A percentile compares a stretch with the other conserved stretches of the same genome.
phyloP scores from a whole-genome alignment of 495 filamentous ascomycete species.

The Jackrogersella minutella region DNA sequence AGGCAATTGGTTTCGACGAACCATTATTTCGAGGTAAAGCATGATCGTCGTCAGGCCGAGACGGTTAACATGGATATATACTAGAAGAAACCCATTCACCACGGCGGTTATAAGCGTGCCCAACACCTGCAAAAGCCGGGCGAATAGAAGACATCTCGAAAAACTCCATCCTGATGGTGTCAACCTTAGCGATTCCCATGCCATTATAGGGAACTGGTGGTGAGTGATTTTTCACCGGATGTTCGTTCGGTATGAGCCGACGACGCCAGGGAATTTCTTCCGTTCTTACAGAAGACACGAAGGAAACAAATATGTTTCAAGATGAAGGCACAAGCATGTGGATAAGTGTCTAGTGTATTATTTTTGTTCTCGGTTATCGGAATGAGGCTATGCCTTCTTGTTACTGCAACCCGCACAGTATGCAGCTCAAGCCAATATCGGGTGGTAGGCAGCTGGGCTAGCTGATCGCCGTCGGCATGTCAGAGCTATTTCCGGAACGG shows the following conservation, averaged over 20 bases:
- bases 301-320: conserved; percentile 31
- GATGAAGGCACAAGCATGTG: conserved; percentile 2
- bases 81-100: conserved; percentile 51
- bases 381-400: conserved; percentile 35
- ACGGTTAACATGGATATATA: conserved; percentile 37
- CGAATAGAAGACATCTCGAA: conserved; percentile 47
- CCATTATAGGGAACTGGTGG: conserved; percentile 38
- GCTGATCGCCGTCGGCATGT: conserved; percentile 2
- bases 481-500: conserved; percentile 32
- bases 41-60: conserved; percentile 43
- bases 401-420: conserved; percentile 29
- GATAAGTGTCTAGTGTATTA: conserved; percentile 4
- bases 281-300: conserved; percentile 13
- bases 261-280: conserved; percentile 1
- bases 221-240: conserved; percentile 2
- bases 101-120: conserved; percentile 39
- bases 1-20: conserved; percentile 31
- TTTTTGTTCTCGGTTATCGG: conserved; percentile 16
- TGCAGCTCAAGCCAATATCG: conserved; percentile 32
- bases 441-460: conserved; percentile 17
- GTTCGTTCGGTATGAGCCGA: conserved; percentile 23
- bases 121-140: conserved; percentile 45
- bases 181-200: conserved; percentile 34
- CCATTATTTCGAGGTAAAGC: conserved; percentile 49
- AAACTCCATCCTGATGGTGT: conserved; percentile 30